phyloP scores from a whole-genome alignment of 2,329 filamentous ascomycete genomes.

The Cladophialophora chaetospira region DNA sequence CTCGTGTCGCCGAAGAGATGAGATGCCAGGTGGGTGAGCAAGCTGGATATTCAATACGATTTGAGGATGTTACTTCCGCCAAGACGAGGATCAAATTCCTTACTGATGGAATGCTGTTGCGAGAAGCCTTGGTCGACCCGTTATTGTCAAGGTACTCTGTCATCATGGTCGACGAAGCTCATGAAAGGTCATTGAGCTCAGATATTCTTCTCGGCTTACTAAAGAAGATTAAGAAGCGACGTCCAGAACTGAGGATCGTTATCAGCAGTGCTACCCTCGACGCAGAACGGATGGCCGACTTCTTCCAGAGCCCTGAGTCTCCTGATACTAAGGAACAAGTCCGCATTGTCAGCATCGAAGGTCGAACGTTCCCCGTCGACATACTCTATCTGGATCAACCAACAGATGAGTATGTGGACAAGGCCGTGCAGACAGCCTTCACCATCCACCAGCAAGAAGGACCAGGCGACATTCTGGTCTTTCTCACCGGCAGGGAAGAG shows the following conservation, averaged over 20 bases:
- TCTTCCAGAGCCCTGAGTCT: constrained; percentile 60
- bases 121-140: constrained; percentile 91
- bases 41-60: constrained; percentile 86
- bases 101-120: constrained; percentile 86
- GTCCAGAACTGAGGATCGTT: constrained; percentile 81
- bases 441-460: constrained; percentile 81
- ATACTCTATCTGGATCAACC: constrained; percentile 77
- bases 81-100: constrained; percentile 90
- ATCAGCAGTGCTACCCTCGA: constrained; percentile 93
- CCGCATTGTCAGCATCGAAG: constrained; percentile 80
- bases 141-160: constrained; percentile 87
- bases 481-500: constrained; percentile 89
- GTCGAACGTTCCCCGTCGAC: constrained; percentile 85
- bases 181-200: constrained; percentile 89
- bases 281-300: constrained; percentile 79
- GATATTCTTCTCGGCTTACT: constrained; percentile 86
- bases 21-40: constrained; percentile 84
- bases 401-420: constrained; percentile 82
- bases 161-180: constrained; percentile 97
- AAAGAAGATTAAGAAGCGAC: constrained; percentile 82
- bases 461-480: constrained; percentile 85
- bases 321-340: constrained; percentile 45
- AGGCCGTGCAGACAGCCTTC: constrained; percentile 78
- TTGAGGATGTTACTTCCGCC: constrained; percentile 88
- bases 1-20: constrained; percentile 86